Evolutionary conservation across 1,284 basidiomycete species (phyloP).

Genomic region (Ceratobasidium sp.): DNA sequence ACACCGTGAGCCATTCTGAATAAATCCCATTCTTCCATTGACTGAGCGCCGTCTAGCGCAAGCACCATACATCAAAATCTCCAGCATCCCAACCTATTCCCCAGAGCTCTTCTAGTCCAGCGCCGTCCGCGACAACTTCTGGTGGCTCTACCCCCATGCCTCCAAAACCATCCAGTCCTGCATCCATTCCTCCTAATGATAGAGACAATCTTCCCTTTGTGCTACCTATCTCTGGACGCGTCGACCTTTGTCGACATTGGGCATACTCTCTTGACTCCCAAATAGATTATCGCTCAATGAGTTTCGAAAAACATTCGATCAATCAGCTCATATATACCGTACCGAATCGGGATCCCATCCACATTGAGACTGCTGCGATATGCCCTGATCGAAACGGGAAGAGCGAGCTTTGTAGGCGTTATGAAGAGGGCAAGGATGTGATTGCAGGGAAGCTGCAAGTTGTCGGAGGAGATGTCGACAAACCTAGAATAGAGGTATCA

Average conservation of each 20-base stretch:
- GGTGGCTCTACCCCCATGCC: no score
- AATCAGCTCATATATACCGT: neutral
- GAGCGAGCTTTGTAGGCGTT: neutral
- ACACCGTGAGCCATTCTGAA: neutral
- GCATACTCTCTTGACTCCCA: neutral
- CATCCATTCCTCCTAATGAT: no score
- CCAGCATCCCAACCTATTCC: neutral
- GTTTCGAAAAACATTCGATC: neutral
- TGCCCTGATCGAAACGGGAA: neutral
- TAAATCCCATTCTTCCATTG: neutral
- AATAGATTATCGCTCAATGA: neutral
- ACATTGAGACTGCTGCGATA: slow-evolving; percentile 11
- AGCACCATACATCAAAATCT: no score
- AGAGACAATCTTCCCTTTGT: no score
- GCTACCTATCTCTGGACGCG: neutral
- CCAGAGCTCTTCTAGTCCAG: neutral
- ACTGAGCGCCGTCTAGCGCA: neutral
- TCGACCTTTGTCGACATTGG: slow-evolving; percentile 11
- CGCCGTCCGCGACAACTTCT: neutral
- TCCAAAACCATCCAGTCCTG: no score
- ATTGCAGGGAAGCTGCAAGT: slow-evolving; percentile 9
- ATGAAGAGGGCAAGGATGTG: neutral
- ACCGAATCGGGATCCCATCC: neutral
- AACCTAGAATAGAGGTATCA: neutral
- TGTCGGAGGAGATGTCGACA: neutral